These are phyloP conservation scores for Favolaschia claudopus DNA, from an alignment of 768 basidiomycete genomes.

Conservation along the genomic window DNA sequence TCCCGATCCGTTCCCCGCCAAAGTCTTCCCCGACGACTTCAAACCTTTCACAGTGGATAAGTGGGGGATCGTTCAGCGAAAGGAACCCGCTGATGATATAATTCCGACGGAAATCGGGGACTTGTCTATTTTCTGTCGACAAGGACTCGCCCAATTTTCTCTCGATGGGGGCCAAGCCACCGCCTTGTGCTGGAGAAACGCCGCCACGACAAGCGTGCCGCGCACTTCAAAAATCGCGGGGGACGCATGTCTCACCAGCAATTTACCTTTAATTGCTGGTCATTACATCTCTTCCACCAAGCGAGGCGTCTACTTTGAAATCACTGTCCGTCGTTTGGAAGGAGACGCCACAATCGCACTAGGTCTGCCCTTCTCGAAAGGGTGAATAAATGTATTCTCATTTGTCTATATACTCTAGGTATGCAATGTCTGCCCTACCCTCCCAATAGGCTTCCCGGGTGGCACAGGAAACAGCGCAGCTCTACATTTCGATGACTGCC, in stretches of 20 bases:
- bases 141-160: not conserved
- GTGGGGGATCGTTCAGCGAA: conserved; percentile 20
- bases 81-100: not conserved
- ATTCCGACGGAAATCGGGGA: not conserved
- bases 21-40: not conserved
- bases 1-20: not conserved
- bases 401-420: not conserved
- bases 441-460: conserved; percentile 18
- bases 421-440: conserved; percentile 27
- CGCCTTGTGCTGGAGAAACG: not conserved
- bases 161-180: not conserved
- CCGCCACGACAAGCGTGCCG: not conserved
- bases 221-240: conserved; percentile 17
- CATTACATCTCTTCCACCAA: not conserved
- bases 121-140: not conserved
- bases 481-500: conserved; percentile 21
- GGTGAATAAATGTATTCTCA: too few relatives aligned
- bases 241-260: conserved; percentile 19
- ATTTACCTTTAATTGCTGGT: conserved; percentile 20
- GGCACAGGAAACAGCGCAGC: conserved; percentile 21
- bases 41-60: not conserved
- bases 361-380: too few relatives aligned
- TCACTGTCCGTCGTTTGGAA: conserved; percentile 3
- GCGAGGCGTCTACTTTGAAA: conserved; percentile 19
- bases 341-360: conserved; percentile 2